These are phyloP conservation scores for Gossypium davidsonii DNA, from an alignment of 441 rosid species.

Conservation along the genomic window DNA sequence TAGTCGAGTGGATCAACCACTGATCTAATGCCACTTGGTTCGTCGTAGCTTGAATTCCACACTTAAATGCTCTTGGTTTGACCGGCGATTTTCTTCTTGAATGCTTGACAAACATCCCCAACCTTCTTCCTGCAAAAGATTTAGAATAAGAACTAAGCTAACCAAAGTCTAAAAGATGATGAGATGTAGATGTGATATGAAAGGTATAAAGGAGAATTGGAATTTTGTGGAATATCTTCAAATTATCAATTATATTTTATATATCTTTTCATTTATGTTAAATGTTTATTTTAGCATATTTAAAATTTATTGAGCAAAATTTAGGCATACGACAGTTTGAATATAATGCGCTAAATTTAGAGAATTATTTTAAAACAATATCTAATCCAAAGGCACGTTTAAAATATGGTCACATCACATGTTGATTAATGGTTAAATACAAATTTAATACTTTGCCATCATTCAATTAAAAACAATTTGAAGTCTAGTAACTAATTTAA, in stretches of 20 bases:
- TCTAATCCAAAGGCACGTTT: too few relatives aligned
- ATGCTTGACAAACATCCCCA: conserved; percentile 54
- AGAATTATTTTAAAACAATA: too few relatives aligned
- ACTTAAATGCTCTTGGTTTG: conserved; percentile 47
- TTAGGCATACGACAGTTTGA: too few relatives aligned
- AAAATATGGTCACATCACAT: neutral
- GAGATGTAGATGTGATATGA: neutral
- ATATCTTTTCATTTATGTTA: too few relatives aligned
- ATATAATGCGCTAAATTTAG: too few relatives aligned
- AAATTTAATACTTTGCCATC: too few relatives aligned
- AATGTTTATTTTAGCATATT: too few relatives aligned
- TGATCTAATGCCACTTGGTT: conserved; percentile 37
- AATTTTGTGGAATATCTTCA: conserved; percentile 7
- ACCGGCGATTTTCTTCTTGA: conserved; percentile 57
- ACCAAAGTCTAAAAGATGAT: neutral
- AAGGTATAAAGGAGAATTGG: conserved; percentile 29
- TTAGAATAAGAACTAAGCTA: too few relatives aligned
- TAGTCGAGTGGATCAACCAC: conserved; percentile 45
- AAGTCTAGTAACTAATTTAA: neutral
- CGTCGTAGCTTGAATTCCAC: conserved; percentile 61
- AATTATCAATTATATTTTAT: too few relatives aligned
- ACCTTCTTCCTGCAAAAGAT: neutral
- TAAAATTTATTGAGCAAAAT: too few relatives aligned
- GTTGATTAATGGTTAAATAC: too few relatives aligned
- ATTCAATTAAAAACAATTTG: neutral